phyloP scores from a whole-genome alignment of 495 filamentous ascomycete genomes.

The Annulohypoxylon nitens region DNA sequence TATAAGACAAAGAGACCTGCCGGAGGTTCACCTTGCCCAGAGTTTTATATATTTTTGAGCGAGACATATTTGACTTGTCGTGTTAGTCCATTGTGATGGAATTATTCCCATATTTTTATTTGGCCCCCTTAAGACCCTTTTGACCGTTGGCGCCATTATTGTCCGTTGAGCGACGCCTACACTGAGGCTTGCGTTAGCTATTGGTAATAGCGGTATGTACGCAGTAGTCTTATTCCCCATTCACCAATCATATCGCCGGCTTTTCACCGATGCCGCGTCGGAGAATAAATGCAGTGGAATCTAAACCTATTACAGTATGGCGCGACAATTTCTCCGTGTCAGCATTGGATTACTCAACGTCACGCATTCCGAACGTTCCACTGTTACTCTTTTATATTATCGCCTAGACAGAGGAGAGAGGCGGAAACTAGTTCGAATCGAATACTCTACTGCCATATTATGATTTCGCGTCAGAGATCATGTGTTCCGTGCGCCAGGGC shows the following conservation, averaged over 20 bases:
- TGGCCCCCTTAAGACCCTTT: neutral
- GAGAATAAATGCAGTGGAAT: neutral
- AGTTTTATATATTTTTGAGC: neutral
- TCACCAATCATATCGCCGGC: neutral
- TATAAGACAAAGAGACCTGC: neutral
- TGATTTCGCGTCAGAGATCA: constrained; percentile 14
- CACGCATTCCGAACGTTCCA: neutral
- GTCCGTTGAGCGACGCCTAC: neutral
- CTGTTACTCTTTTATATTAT: neutral
- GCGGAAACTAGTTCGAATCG: neutral
- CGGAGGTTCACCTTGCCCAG: neutral
- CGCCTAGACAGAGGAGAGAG: neutral
- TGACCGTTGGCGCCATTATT: neutral
- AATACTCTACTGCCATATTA: neutral
- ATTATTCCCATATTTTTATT: neutral
- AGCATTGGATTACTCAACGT: neutral
- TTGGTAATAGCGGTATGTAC: neutral
- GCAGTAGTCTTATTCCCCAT: neutral
- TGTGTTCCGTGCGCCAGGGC: constrained; percentile 18
- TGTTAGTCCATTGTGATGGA: neutral
- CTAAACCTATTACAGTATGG: constrained; percentile 10
- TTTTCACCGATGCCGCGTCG: neutral
- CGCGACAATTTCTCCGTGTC: neutral
- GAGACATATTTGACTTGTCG: neutral
- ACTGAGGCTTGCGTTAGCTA: neutral